Evolutionary conservation across 352 stramenopile species (phyloP).

Genomic region (Phytophthora boehmeriae): DNA sequence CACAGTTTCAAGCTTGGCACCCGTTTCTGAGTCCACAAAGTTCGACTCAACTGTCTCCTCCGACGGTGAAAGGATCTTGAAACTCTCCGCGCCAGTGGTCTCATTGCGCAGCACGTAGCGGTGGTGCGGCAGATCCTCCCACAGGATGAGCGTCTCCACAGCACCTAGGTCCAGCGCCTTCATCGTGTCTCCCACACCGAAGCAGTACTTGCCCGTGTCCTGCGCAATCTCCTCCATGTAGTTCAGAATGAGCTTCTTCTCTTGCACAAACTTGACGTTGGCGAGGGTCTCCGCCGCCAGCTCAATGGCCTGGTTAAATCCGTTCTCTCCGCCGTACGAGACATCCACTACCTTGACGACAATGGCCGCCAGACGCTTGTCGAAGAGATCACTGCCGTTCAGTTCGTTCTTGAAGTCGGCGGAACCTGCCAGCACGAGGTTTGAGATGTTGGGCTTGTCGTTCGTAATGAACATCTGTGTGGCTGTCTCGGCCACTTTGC

Average conservation of each 20-base stretch:
- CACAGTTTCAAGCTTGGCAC: slow-evolving; percentile 96
- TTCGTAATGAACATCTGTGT: slow-evolving; percentile 99
- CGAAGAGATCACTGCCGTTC: slow-evolving; percentile 96
- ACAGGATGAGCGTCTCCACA: slow-evolving; percentile 99
- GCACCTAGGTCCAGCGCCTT: slow-evolving; percentile 98
- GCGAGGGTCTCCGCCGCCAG: slow-evolving; percentile 96
- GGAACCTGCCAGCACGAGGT: slow-evolving; percentile 97
- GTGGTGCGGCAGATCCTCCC: slow-evolving; percentile 98
- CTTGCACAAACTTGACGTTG: slow-evolving; percentile 99
- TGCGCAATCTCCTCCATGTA: slow-evolving; percentile 99
- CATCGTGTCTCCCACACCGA: slow-evolving; percentile 98
- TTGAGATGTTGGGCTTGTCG: slow-evolving; percentile 97
- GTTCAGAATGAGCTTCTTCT: slow-evolving; percentile 99
- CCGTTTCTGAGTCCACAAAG: slow-evolving; percentile 96
- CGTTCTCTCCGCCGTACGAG: slow-evolving; percentile 99
- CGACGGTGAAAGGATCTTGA: slow-evolving; percentile 79
- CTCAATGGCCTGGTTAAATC: slow-evolving; percentile 99
- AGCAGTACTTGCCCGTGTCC: slow-evolving; percentile 99
- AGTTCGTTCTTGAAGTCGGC: slow-evolving; percentile 99
- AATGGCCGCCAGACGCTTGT: slow-evolving; percentile 94
- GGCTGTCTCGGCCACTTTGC: slow-evolving; percentile 98
- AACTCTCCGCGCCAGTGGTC: slow-evolving; percentile 83
- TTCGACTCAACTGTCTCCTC: slow-evolving; percentile 95
- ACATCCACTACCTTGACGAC: slow-evolving; percentile 99
- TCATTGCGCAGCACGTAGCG: slow-evolving; percentile 96